phyloP scores from a whole-genome alignment of 345 rosid species.

The Eucalyptus virginea region DNA sequence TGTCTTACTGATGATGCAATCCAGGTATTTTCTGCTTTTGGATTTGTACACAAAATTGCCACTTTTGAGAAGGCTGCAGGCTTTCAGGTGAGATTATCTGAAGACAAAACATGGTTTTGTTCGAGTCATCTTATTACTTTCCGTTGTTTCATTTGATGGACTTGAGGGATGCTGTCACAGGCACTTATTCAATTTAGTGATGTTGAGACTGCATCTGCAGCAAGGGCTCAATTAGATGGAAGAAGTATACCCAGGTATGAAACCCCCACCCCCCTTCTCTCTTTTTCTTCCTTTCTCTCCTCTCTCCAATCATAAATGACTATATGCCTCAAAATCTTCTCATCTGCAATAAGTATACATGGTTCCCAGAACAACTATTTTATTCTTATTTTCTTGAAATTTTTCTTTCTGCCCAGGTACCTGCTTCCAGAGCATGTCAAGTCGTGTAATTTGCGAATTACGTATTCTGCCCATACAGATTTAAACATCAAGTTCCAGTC shows the following conservation, averaged over 20 bases:
- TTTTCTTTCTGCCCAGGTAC: constrained; percentile 32
- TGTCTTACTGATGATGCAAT: not conserved
- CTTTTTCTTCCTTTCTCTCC: not conserved
- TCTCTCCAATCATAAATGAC: not conserved
- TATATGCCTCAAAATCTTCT: not conserved
- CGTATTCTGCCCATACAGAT: constrained; percentile 96
- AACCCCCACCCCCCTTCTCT: not conserved
- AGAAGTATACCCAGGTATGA: constrained; percentile 87
- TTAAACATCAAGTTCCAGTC: constrained; percentile 98
- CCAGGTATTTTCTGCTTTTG: constrained; percentile 97
- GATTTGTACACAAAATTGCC: constrained; percentile 94
- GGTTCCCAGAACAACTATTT: not conserved
- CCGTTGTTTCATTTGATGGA: not conserved
- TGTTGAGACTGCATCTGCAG: constrained; percentile 78
- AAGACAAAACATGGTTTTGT: not conserved
- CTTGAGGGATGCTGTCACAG: constrained; percentile 19
- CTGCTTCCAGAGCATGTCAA: constrained; percentile 81
- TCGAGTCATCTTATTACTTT: not conserved
- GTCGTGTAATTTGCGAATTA: constrained; percentile 67
- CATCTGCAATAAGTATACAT: not conserved
- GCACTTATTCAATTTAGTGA: constrained; percentile 91
- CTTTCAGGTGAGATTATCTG: constrained; percentile 57
- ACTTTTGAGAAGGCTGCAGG: constrained; percentile 98
- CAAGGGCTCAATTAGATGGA: constrained; percentile 84
- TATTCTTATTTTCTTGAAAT: not conserved